Evolutionary conservation across 2,329 filamentous ascomycete species (phyloP).

Genomic region (Ilyonectria robusta): DNA sequence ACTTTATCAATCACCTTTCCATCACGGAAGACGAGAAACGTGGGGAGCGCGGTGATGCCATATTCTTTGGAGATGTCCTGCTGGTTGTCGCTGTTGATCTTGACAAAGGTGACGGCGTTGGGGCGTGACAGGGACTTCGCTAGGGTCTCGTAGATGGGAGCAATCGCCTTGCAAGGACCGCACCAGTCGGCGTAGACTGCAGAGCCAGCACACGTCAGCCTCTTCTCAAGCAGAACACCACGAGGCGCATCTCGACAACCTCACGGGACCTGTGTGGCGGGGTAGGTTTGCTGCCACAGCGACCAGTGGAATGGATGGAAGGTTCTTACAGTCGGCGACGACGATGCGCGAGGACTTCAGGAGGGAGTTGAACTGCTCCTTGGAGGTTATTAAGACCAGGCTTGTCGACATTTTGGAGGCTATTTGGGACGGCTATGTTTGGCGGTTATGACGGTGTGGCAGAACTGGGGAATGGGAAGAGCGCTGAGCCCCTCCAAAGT

Average conservation of each 20-base stretch:
- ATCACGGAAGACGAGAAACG: constrained; percentile 90
- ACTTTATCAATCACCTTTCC: constrained; percentile 78
- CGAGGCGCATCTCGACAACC: constrained; percentile 32
- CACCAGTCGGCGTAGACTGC: constrained; percentile 92
- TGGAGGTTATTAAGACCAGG: constrained; percentile 58
- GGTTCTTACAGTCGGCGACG: constrained; percentile 85
- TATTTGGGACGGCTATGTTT: constrained; percentile 37
- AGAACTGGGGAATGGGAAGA: constrained; percentile 38
- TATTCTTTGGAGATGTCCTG: constrained; percentile 81
- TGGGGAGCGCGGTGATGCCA: constrained; percentile 83
- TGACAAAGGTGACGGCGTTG: constrained; percentile 84
- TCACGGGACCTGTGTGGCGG: constrained; percentile 36
- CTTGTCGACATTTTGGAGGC: constrained; percentile 49
- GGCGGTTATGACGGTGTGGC: constrained; percentile 42
- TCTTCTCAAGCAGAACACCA: constrained; percentile 19
- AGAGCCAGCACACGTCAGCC: constrained; percentile 37
- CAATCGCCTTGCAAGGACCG: constrained; percentile 85
- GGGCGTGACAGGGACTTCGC: constrained; percentile 79
- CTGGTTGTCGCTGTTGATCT: constrained; percentile 87
- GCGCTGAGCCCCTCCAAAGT: constrained; percentile 44
- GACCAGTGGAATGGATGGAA: constrained; percentile 4
- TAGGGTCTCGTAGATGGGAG: constrained; percentile 85
- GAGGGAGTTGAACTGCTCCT: constrained; percentile 76
- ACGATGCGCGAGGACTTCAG: constrained; percentile 83
- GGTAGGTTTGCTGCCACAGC: constrained; percentile 29